phyloP scores from a whole-genome alignment of 345 rosid species.

The Acer yangbiense region DNA sequence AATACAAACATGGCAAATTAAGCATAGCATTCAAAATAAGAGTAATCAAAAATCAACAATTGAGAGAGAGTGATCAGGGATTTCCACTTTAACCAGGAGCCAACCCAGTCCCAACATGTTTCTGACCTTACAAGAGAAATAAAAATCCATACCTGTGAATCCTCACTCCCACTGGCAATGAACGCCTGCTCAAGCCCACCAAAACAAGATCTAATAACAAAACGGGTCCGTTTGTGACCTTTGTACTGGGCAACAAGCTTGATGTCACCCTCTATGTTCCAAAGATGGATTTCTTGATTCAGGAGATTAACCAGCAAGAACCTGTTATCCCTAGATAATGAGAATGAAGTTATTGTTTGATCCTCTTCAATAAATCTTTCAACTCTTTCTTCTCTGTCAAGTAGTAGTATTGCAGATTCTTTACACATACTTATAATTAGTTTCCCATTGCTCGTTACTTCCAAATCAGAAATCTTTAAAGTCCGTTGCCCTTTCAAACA shows the following conservation, averaged over 20 bases:
- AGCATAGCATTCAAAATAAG: neutral
- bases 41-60: neutral
- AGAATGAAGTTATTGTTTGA: slow-evolving; percentile 61
- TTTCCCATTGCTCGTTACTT: slow-evolving; percentile 53
- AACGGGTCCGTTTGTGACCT: slow-evolving; percentile 62
- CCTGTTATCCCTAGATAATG: slow-evolving; percentile 54
- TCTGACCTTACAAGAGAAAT: neutral
- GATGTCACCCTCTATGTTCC: slow-evolving; percentile 53
- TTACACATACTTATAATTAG: slow-evolving; percentile 52
- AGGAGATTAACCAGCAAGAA: slow-evolving; percentile 61
- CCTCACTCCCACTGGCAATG: slow-evolving; percentile 78
- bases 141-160: slow-evolving; percentile 57
- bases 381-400: slow-evolving; percentile 46
- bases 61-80: slow-evolving; percentile 3
- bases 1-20: neutral
- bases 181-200: slow-evolving; percentile 70
- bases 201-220: slow-evolving; percentile 69
- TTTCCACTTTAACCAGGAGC: neutral
- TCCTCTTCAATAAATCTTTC: slow-evolving; percentile 55
- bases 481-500: slow-evolving; percentile 60
- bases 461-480: slow-evolving; percentile 56
- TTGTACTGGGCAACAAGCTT: slow-evolving; percentile 52
- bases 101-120: neutral
- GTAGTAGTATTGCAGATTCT: slow-evolving; percentile 50
- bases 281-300: slow-evolving; percentile 68